Conservation (phyloP, 2,329 filamentous ascomycete species). For the Beauveria medogensis region DNA sequence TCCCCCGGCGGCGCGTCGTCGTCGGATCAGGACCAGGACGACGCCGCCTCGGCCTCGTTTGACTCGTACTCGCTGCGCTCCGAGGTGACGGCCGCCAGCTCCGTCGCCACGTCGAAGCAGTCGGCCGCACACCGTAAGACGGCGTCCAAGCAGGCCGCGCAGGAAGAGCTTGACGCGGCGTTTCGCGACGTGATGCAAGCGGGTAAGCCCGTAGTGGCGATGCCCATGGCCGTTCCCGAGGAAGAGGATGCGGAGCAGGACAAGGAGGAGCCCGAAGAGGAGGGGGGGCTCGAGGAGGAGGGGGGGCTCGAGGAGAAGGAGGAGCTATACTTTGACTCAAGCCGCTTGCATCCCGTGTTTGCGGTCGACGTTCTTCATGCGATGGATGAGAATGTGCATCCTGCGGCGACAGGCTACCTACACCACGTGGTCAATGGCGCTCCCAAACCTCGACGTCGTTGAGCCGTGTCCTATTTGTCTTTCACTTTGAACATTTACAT, state of each 20-base stretch:
- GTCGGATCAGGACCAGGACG: conserved; percentile 1
- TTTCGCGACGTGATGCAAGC: conserved; percentile 6
- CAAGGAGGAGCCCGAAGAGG: not conserved
- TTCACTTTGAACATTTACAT: not conserved
- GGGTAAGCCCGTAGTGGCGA: not conserved
- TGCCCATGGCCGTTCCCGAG: not conserved
- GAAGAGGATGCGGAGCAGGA: not conserved
- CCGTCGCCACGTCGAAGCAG: conserved; percentile 1
- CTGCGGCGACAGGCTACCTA: conserved; percentile 8
- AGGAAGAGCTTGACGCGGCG: conserved; percentile 5
- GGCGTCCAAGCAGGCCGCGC: conserved; percentile 4
- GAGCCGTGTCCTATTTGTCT: not conserved
- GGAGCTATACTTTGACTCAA: conserved; percentile 7
- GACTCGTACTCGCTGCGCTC: conserved; percentile 7
- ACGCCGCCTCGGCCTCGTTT: not conserved
- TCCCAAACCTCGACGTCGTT: not conserved
- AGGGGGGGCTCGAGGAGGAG: not conserved
- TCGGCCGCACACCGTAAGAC: not conserved
- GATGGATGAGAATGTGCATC: not conserved
- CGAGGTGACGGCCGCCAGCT: conserved; percentile 3
- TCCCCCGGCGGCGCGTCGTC: not conserved
- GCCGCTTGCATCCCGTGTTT: conserved; percentile 2
- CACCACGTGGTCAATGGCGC: conserved; percentile 8
- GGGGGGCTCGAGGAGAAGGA: not conserved
- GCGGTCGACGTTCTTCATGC: conserved; percentile 7